Evolutionary conservation across 169 alveolate genomes (phyloP).

Genomic region (Cytauxzoon felis): DNA sequence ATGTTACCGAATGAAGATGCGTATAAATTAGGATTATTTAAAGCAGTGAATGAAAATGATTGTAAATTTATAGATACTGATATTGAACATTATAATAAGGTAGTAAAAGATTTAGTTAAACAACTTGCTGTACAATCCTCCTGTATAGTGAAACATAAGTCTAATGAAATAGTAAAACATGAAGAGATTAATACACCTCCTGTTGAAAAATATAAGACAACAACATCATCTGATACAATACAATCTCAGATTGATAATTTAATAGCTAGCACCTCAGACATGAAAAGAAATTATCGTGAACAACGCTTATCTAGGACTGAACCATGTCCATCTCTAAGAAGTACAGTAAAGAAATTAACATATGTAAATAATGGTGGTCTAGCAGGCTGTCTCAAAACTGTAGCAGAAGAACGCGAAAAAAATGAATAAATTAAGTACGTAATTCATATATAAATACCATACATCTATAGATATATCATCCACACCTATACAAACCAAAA

Average conservation of each 20-base stretch:
- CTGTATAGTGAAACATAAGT: not conserved
- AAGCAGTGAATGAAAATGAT: slow-evolving; percentile 27
- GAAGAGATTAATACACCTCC: not conserved
- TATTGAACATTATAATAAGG: slow-evolving; percentile 28
- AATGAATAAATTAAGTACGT: not conserved
- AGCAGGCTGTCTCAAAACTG: slow-evolving; percentile 46
- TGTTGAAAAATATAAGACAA: no score
- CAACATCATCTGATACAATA: not conserved
- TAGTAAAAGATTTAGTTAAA: slow-evolving; percentile 10
- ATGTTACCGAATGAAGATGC: slow-evolving; percentile 26
- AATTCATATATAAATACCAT: not conserved
- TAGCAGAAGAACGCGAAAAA: slow-evolving; percentile 52
- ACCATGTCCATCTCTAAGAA: slow-evolving; percentile 18
- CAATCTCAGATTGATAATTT: slow-evolving; percentile 1
- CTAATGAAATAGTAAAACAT: not conserved
- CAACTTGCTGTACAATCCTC: not conserved
- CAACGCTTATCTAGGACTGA: slow-evolving; percentile 2
- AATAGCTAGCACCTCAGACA: slow-evolving; percentile 10
- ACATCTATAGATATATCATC: not conserved
- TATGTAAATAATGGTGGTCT: slow-evolving; percentile 30
- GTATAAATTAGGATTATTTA: slow-evolving; percentile 22
- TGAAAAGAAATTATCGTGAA: not conserved
- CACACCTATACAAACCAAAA: not conserved
- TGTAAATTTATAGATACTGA: slow-evolving; percentile 42
- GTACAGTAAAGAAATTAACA: slow-evolving; percentile 47